A percentile compares a stretch with the other conserved stretches of the same genome.
phyloP scores from a whole-genome alignment of 768 basidiomycete species.

The Kwoniella sp. region DNA sequence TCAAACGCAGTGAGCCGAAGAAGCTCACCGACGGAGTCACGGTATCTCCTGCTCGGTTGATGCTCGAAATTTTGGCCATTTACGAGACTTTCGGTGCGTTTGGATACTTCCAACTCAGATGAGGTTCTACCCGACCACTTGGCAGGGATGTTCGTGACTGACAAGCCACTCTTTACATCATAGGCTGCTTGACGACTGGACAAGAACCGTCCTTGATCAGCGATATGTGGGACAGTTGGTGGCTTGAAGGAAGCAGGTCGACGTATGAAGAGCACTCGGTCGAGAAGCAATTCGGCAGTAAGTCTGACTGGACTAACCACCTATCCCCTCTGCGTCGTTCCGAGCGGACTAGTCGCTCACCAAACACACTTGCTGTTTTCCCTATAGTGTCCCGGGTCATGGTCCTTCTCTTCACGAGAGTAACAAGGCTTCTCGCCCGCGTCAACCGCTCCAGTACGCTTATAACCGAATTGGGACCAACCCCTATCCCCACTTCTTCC shows the following conservation, averaged over 20 bases:
- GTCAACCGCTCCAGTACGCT: constrained; percentile 22
- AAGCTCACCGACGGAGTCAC: constrained; percentile 46
- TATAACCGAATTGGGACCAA: constrained; percentile 32
- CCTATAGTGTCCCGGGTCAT: constrained; percentile 50
- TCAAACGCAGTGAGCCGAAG: constrained; percentile 44
- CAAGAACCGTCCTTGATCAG: constrained; percentile 57
- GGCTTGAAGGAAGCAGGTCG: constrained; percentile 55
- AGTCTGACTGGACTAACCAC: constrained; percentile 13
- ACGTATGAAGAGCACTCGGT: constrained; percentile 58
- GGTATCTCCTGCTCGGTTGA: constrained; percentile 56
- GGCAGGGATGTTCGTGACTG: too few species aligned
- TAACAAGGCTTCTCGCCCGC: constrained; percentile 42
- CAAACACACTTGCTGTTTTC: not conserved
- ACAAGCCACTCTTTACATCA: constrained; percentile 16
- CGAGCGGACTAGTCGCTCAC: not conserved
- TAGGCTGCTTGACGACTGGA: constrained; percentile 58
- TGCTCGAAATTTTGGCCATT: constrained; percentile 60
- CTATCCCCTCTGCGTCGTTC: not conserved
- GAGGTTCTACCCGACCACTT: not conserved
- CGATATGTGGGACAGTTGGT: constrained; percentile 58
- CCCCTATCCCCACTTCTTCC: constrained; percentile 4
- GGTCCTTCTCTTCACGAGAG: constrained; percentile 48
- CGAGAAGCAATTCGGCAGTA: constrained; percentile 61
- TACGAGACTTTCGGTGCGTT: constrained; percentile 59
- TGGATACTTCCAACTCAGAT: too few species aligned